Base-by-base conservation (phyloP, 345 rosid genomes). In the Linum usitatissimum region DNA sequence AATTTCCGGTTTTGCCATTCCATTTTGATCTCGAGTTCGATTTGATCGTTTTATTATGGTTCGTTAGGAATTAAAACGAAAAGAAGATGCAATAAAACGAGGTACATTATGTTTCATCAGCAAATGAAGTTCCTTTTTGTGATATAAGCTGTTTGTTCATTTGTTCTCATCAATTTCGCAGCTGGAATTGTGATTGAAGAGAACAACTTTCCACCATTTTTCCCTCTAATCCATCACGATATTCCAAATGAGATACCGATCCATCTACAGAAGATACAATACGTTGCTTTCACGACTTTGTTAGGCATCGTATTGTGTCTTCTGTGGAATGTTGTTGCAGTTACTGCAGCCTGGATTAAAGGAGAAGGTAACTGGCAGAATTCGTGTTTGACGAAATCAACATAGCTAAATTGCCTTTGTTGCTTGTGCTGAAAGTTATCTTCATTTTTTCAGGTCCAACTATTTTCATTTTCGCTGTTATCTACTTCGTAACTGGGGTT, bases 211-310 rank as follows among this genome's bases (percentile, higher is more conserved):
- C 99, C 99, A 15, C 96, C 97, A 0, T 73, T 85, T 70, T 94
- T 86, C 63, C 99, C 99, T 58, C 85, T 94, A 53, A 94, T 94
- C 60, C 99, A 90, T 73, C 99, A 94, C 71, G 99, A 94, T 71
- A 86, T 94, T 63, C 83, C 97, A 28, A 94, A 86, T 40, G 99
- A 94, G 76, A 90, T 88, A 76, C 99, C 97, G 12, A 81, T 83
- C 65, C 87, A 86, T 78, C 96, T 90, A n/a, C 99, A 94, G 39
- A 86, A 81, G 79, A 77, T 88, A 67, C 99, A 94, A 73, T 94
- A 94, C 76, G 79, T 94, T 67, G 99, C 99, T 62, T 94, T 94
- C 48, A 96, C 96, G 38, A 94, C 95, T 80, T 94, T 97, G 99
- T 82, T 94, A 73, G 99, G 99, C 90, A 71, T 94, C 79, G 40